phyloP scores from a whole-genome alignment of 345 rosid species.

The Aegle marmelos region DNA sequence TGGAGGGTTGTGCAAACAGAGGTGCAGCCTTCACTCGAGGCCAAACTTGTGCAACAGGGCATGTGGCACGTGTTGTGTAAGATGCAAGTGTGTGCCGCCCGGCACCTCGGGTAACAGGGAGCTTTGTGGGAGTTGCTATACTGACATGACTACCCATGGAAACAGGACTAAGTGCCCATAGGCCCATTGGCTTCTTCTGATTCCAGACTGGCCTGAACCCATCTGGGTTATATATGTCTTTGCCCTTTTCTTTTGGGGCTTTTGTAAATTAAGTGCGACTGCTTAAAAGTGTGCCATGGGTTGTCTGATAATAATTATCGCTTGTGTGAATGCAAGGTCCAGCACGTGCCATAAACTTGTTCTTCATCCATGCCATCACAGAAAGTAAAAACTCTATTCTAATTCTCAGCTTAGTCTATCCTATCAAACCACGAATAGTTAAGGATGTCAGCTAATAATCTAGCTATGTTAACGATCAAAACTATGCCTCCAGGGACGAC shows the following conservation, averaged over 20 bases:
- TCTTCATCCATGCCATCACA: no score
- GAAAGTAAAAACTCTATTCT: no score
- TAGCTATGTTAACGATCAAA: no score
- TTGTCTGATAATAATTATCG: no score
- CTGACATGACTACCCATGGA: conserved; percentile 46
- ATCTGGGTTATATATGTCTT: neutral
- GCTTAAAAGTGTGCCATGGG: neutral
- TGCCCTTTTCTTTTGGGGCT: neutral
- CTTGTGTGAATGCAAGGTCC: no score
- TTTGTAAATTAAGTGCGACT: no score
- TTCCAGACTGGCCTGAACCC: neutral
- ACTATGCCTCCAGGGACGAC: no score
- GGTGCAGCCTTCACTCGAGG: conserved; percentile 51
- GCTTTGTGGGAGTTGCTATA: conserved; percentile 45
- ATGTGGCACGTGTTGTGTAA: conserved; percentile 48
- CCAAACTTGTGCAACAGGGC: conserved; percentile 51
- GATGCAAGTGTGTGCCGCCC: conserved; percentile 56
- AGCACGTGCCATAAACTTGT: no score
- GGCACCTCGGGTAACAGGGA: conserved; percentile 46
- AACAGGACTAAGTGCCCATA: conserved; percentile 46
- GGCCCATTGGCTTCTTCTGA: neutral
- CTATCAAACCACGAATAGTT: no score
- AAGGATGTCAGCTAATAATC: no score
- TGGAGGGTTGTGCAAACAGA: conserved; percentile 33
- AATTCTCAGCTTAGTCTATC: no score